These are phyloP conservation scores for Coemansia sp. DNA, from an alignment of 192 early-diverging fungal genomes.

Conservation along the genomic window DNA sequence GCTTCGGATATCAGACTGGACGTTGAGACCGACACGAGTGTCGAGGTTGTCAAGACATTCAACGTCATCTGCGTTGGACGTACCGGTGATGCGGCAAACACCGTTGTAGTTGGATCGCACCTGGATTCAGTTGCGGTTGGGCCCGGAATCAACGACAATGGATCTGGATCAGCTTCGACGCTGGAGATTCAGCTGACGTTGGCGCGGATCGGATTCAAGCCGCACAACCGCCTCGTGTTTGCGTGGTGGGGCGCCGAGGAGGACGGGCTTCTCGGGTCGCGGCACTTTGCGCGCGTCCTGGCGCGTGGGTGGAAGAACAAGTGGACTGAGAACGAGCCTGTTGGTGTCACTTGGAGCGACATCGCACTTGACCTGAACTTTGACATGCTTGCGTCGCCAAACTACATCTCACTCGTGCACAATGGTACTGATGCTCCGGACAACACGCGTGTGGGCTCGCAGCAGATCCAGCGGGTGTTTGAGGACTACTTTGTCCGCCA, in stretches of 20 bases:
- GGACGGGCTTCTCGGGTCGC: conserved; percentile 66
- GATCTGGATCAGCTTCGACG: conserved; percentile 60
- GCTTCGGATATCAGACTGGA: conserved; percentile 27
- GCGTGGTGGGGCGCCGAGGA: conserved; percentile 78
- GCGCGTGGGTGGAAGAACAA: conserved; percentile 44
- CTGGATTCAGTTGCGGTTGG: conserved; percentile 70
- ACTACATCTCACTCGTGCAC: conserved; percentile 67
- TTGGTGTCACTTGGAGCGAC: conserved; percentile 38
- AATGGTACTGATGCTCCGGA: conserved; percentile 64
- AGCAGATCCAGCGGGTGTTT: conserved; percentile 61
- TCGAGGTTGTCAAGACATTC: conserved; percentile 61
- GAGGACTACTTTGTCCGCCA: conserved; percentile 59
- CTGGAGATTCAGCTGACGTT: conserved; percentile 64
- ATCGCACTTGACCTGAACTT: conserved; percentile 69
- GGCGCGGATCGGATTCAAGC: conserved; percentile 37
- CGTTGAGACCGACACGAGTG: conserved; percentile 55
- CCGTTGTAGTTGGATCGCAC: conserved; percentile 65
- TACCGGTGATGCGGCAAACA: conserved; percentile 47
- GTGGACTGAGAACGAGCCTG: conserved; percentile 40
- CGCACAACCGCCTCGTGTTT: conserved; percentile 66
- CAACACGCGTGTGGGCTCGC: conserved; percentile 51
- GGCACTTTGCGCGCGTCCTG: conserved; percentile 59
- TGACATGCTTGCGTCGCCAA: conserved; percentile 75
- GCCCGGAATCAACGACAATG: conserved; percentile 74
- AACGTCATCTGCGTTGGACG: conserved; percentile 64